Evolutionary conservation across 2,329 filamentous ascomycete species (phyloP), one percentile per base, ranked within the genome.

Genomic region (Achaetomium macrosporum): DNA sequence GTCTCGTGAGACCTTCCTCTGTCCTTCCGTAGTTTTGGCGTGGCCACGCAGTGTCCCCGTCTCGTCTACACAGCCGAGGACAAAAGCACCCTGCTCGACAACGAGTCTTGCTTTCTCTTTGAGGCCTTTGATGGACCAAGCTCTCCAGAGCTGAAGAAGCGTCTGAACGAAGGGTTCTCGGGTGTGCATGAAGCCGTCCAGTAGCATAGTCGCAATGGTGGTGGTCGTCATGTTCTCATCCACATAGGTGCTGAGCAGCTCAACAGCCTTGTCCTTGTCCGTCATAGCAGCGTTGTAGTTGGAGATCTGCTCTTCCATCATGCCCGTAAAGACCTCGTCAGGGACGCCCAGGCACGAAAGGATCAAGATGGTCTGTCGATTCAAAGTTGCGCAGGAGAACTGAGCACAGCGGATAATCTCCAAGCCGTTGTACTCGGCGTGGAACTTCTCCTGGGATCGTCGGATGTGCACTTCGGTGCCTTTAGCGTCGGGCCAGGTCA

Each of bases 61-160:
- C 68, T 99, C 93, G 60, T 99, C 93, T 6, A 92, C 82, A 57
- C 88, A 90, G 3, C 92, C 93, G 7, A 97, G 79, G 0, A 97
- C 76, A 64, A 95, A 95, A 0, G 90, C 91, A 1, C 92, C 90
- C 53, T 92, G 71, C 7, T 90, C 83, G 10, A 99, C 79, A 2
- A 83, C 77, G 41, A 99, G 89, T 29, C 87, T 85, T 0, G 92
- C 90, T 62, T 96, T 97, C 61, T 97, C 90, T 61, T 96, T 96
- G 16, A 99, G 77, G 12, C 87, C 79, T 64, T 95, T 96, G 60
- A 96, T 81, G 1, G 86, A 89, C 88, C 89, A 97, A 1, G 89
- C 82, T 57, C 87, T 79, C 92, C 93, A 99, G 0, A 97, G 75
- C 35, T 83, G 80, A 11, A 99, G 72, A 9, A 96, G 69, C 0